Evolutionary conservation across 2,329 filamentous ascomycete genomes (phyloP), one percentile per base, ranked within the genome.

Genomic region (Aureobasidium namibiae): DNA sequence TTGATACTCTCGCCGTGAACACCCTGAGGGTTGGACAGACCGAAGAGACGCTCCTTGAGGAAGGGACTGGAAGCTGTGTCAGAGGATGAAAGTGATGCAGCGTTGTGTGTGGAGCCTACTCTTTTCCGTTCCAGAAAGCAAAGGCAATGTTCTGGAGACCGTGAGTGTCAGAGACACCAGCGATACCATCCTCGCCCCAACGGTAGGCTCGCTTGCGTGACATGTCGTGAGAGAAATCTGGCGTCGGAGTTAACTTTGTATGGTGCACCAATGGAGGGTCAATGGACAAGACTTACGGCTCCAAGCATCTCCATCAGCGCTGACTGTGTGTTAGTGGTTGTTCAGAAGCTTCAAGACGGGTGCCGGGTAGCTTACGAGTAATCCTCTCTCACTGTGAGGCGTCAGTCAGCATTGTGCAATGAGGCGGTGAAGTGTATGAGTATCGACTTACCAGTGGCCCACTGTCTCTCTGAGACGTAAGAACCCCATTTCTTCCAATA

Each of bases 401-500:
- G 65, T 74, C 67, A 74, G 71, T 74, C 67, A 75, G 71, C 64
- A 56, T 48, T 44, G 48, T 26, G n/a, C 31, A 56, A 39, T 59
- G 46, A 23, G 56, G 23, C 50, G 11, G 13, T 13, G 16, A 16
- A 39, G 13, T 39, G 59, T 10, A 33, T 18, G 66, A 38, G 21
- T 39, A 34, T 44, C 21, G 60, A 68, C 82, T 71, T 76, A 88
- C 89, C 91, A 66, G 91, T 96, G 60, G 92, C 91, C 92, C 92
- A 96, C 78, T 96, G 92, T 70, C 92, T 82, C 78, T 97, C 92
- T 59, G 92, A 85, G 67, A 95, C 87, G 70, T 96, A 97, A 24
- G 92, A 87, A 59, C 92, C 92, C 91, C 92, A 96, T 84, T 88
- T 90, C 83, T 97, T 97, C 92, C 92, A 97, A 78, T 97, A 97